phyloP scores from a whole-genome alignment of 148 eudicot species.

The Spergularia bocconei region DNA sequence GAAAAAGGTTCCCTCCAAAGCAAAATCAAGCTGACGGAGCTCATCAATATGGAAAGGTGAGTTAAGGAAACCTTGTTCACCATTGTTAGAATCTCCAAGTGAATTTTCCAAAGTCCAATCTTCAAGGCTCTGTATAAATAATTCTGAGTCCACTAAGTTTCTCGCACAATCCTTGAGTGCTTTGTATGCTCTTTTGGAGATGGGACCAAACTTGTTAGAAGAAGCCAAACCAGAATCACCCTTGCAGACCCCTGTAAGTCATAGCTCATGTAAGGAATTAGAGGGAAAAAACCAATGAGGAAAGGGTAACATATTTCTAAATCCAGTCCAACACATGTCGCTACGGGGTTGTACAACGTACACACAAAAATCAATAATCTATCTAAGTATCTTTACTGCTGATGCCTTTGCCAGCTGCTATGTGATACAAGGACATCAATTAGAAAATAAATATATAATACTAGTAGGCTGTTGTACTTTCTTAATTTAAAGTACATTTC shows the following conservation, averaged over 20 bases:
- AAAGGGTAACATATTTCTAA: background rate
- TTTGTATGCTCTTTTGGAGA: constrained; percentile 51
- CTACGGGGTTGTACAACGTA: background rate
- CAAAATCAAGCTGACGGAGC: constrained; percentile 61
- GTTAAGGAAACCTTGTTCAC: constrained; percentile 40
- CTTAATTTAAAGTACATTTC: too few relatives aligned
- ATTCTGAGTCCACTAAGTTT: constrained; percentile 50
- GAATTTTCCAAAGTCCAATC: constrained; percentile 61
- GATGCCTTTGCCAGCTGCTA: background rate
- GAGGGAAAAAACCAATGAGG: background rate
- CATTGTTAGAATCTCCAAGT: constrained; percentile 35
- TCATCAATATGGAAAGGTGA: constrained; percentile 66
- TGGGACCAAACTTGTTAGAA: constrained; percentile 43
- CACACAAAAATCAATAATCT: background rate
- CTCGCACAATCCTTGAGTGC: constrained; percentile 49
- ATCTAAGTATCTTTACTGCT: background rate
- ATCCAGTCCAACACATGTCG: background rate
- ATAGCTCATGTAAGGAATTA: background rate
- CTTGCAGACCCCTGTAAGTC: constrained; percentile 44
- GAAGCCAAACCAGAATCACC: constrained; percentile 43
- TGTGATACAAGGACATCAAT: too few relatives aligned
- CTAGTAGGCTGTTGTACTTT: too few relatives aligned
- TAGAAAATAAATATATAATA: too few relatives aligned
- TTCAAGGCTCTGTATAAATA: constrained; percentile 55
- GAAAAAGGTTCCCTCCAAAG: constrained; percentile 62